phyloP scores from a whole-genome alignment of 106 monocot genomes.

The Agapanthus africanus region DNA sequence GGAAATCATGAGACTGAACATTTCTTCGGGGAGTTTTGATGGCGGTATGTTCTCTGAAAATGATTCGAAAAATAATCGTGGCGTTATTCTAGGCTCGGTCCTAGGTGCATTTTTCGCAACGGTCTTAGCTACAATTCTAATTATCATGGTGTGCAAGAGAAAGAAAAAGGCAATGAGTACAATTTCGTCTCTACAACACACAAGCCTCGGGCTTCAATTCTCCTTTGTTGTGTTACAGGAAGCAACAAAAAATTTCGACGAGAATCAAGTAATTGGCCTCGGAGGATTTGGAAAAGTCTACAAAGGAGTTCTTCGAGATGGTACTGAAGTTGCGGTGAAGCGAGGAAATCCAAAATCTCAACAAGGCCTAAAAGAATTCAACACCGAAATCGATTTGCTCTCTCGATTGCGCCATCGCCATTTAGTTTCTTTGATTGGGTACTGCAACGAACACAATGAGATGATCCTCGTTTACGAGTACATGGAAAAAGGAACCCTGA shows the following conservation, averaged over 20 bases:
- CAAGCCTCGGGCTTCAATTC: conserved; percentile 25
- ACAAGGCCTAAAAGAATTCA: conserved; percentile 55
- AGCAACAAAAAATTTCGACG: conserved; percentile 51
- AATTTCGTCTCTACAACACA: conserved; percentile 4
- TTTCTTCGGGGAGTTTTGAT: conserved; percentile 1
- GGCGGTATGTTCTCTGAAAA: conserved; percentile 13
- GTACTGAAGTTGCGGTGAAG: conserved; percentile 43
- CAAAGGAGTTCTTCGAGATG: conserved; percentile 42
- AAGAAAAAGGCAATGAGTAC: conserved; percentile 14
- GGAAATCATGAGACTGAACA: conserved; percentile 45
- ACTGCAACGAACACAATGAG: conserved; percentile 49
- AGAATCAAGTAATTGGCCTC: conserved; percentile 36
- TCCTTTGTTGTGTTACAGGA: conserved; percentile 33
- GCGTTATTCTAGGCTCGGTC: conserved; percentile 22
- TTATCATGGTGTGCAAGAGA: conserved; percentile 4
- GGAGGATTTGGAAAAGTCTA: conserved; percentile 69
- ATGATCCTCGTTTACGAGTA: too few relatives aligned
- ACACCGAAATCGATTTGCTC: conserved; percentile 50
- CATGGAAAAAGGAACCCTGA: conserved; percentile 62
- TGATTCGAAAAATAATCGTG: conserved; percentile 8
- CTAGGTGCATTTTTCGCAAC: conserved; percentile 15
- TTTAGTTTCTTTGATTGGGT: conserved; percentile 57
- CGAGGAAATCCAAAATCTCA: conserved; percentile 52
- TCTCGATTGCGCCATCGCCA: conserved; percentile 51
- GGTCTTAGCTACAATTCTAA: conserved; percentile 13